Evolutionary conservation across 345 rosid species (phyloP).

Genomic region (Rhodomyrtus tomentosa): DNA sequence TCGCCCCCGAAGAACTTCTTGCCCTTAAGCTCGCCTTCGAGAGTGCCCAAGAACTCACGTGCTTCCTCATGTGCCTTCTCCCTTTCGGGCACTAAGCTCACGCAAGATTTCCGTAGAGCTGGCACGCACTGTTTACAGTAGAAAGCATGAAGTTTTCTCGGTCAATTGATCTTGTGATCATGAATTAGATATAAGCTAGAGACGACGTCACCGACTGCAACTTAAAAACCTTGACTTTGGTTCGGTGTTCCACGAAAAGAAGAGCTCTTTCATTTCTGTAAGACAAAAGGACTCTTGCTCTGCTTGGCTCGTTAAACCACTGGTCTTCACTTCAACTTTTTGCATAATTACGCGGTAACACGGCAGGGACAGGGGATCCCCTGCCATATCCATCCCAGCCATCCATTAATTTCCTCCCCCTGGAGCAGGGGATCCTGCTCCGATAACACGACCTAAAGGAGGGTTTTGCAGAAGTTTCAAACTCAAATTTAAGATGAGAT

Average conservation of each 20-base stretch:
- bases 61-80: conserved; percentile 27
- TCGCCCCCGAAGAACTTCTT: conserved; percentile 54
- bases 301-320: not conserved
- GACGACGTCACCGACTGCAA: not conserved
- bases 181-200: not conserved
- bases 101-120: conserved; percentile 15
- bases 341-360: not conserved
- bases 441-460: not conserved
- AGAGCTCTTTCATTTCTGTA: no score
- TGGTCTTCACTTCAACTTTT: not conserved
- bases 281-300: not conserved
- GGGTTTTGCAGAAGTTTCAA: not conserved
- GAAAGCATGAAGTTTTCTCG: not conserved
- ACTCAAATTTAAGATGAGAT: not conserved
- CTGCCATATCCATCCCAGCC: no score
- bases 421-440: no score
- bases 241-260: no score
- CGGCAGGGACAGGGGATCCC: no score
- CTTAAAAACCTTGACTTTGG: not conserved
- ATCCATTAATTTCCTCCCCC: no score
- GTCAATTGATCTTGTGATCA: not conserved
- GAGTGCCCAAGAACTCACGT: conserved; percentile 11
- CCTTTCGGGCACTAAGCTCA: conserved; percentile 12
- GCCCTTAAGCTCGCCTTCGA: conserved; percentile 38
- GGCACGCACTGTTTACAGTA: conserved; percentile 6